Conservation (phyloP, 2,329 filamentous ascomycete species). For the Apiospora hydei region DNA sequence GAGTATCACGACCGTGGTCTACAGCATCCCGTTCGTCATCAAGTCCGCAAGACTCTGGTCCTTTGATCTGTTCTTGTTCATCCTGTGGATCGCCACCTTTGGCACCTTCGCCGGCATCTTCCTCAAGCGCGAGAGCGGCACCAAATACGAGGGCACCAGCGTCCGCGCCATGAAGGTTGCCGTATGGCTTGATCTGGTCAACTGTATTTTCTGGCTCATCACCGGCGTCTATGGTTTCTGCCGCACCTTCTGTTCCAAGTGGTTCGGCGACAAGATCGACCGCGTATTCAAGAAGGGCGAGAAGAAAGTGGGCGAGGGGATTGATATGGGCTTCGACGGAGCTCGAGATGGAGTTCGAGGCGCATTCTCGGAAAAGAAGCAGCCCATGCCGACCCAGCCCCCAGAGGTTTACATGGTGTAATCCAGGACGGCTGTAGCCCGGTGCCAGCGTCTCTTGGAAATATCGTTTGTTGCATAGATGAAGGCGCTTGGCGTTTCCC, state of each 20-base stretch:
- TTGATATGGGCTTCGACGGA: background rate
- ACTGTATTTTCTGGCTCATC: slow-evolving; percentile 70
- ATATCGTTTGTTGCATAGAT: background rate
- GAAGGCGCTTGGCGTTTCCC: slow-evolving; percentile 6
- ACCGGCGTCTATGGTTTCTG: slow-evolving; percentile 51
- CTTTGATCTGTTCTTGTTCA: slow-evolving; percentile 52
- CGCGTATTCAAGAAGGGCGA: slow-evolving; percentile 14
- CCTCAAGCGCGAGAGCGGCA: slow-evolving; percentile 64
- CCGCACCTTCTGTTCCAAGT: slow-evolving; percentile 43
- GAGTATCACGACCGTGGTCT: slow-evolving; percentile 56
- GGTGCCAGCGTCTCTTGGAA: slow-evolving; percentile 5
- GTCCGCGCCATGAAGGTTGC: slow-evolving; percentile 69
- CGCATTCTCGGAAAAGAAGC: background rate
- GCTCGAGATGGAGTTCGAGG: background rate
- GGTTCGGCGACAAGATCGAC: slow-evolving; percentile 10
- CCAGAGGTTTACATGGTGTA: background rate
- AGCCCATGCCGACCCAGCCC: background rate
- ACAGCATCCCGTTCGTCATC: slow-evolving; percentile 44
- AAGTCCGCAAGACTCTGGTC: slow-evolving; percentile 48
- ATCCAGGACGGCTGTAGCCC: slow-evolving; percentile 10
- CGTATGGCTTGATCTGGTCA: slow-evolving; percentile 75
- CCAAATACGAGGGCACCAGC: slow-evolving; percentile 52
- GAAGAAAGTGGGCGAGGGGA: background rate
- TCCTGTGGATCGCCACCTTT: slow-evolving; percentile 71
- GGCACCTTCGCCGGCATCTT: slow-evolving; percentile 78